Conservation (phyloP, 371 early-diverging fungal genomes). For the Enterocytospora artemiae region DNA sequence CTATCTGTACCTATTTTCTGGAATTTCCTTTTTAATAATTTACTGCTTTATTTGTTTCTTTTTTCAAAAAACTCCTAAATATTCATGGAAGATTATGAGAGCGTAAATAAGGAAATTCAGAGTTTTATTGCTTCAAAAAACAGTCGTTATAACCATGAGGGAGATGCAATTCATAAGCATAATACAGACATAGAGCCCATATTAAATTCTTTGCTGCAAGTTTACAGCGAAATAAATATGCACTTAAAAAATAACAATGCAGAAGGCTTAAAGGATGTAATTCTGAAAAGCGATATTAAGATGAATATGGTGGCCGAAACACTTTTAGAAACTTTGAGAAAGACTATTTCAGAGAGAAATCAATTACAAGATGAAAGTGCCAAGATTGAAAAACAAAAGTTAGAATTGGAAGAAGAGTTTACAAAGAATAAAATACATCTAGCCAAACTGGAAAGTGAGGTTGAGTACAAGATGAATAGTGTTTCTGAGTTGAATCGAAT, state of each 20-base stretch:
- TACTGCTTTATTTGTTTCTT: no score
- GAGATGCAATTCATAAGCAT: neutral
- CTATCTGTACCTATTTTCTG: no score
- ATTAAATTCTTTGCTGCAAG: slow-evolving; percentile 18
- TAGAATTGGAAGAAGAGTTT: slow-evolving; percentile 5
- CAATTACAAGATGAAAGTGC: slow-evolving; percentile 7
- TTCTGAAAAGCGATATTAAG: slow-evolving; percentile 30
- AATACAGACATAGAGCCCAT: neutral
- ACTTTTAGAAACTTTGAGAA: slow-evolving; percentile 35
- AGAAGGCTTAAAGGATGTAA: slow-evolving; percentile 19
- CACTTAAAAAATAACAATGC: neutral
- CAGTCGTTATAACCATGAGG: neutral
- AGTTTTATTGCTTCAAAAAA: neutral
- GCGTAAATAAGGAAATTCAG: slow-evolving; percentile 17
- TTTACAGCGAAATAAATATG: slow-evolving; percentile 26
- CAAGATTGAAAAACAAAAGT: slow-evolving; percentile 9
- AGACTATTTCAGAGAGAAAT: slow-evolving; percentile 30
- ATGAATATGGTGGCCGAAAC: slow-evolving; percentile 31
- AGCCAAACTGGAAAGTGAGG: slow-evolving; percentile 15
- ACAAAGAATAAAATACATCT: slow-evolving; percentile 11
- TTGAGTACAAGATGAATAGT: neutral
- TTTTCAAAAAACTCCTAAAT: no score
- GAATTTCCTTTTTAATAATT: no score
- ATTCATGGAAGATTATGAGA: slow-evolving; percentile 3
- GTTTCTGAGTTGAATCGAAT: slow-evolving; percentile 33